These are phyloP conservation scores for Grigorovia jiainica DNA, from an alignment of 805 yeast species.

Conservation along the genomic window DNA sequence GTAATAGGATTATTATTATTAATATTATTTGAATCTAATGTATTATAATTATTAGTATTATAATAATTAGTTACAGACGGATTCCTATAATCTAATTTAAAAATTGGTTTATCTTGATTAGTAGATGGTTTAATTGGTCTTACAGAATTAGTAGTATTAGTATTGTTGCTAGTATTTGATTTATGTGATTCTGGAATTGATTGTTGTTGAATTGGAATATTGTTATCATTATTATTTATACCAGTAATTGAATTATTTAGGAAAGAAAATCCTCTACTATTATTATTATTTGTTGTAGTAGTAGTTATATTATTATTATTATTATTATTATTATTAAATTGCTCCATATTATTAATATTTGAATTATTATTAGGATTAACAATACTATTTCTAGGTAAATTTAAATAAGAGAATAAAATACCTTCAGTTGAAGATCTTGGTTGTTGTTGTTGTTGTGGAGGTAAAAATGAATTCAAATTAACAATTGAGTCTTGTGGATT, in stretches of 20 bases:
- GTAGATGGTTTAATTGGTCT: neutral
- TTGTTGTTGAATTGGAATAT: conserved; percentile 3
- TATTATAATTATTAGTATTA: too few relatives aligned
- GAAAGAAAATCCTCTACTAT: conserved; percentile 25
- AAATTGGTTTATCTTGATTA: conserved; percentile 2
- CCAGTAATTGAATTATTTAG: conserved; percentile 13
- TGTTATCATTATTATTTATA: conserved; percentile 12
- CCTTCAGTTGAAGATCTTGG: conserved; percentile 18
- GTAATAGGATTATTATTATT: neutral
- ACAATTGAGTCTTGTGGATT: too few relatives aligned
- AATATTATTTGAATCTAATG: neutral
- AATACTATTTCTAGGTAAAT: conserved; percentile 13
- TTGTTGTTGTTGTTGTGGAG: conserved; percentile 5
- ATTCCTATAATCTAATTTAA: conserved; percentile 2
- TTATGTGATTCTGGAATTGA: neutral
- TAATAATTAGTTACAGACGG: conserved; percentile 2
- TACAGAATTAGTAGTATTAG: neutral
- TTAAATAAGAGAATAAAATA: conserved; percentile 18
- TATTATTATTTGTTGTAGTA: neutral
- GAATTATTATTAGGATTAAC: neutral
- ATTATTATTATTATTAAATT: neutral
- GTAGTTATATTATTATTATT: neutral
- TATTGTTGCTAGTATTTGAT: too few relatives aligned
- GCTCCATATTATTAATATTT: neutral
- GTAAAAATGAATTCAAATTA: too few relatives aligned